Base-by-base conservation (phyloP, 345 rosid genomes). In the Dipteronia dyeriana region DNA sequence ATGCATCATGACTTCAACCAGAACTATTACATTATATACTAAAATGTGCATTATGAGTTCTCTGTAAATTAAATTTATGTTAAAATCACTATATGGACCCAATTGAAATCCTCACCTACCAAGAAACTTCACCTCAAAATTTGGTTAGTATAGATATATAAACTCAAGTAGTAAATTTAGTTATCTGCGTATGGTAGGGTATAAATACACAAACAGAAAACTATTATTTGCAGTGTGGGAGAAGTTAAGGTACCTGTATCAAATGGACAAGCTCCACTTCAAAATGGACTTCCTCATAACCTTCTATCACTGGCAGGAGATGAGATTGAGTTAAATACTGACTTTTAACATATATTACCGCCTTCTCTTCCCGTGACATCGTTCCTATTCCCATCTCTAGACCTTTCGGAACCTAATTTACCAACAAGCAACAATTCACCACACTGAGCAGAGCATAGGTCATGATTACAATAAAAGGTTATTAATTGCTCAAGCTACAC, bases 321-420 rank as follows among this genome's bases (percentile, higher is more conserved):
- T 90, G 87, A 78, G 98, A 96, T 38, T 84, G 85, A 29, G 92
- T 87, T 78, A 96, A 74, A 82, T 96, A 92, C 83, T 87, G 88
- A 80, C 77, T 84, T 60, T 90, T 88, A 51, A 94, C 97, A 83
- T 89, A 96, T 74, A 94, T 89, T 65, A 94, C 81, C 34, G 98
- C 97, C 85, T 92, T 94, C 84, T 96, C 98, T 82, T 91, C 85
- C 64, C 88, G 89, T 53, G 95, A 64, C 99, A 96, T 94, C 47
- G 97, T 85, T 83, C 99, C 99, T 64, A 96, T 87, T 81, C 97
- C 99, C 85, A 94, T 91, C 86, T 96, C 98, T 85, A 96, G 97
- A 80, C 99, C 98, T 83, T 89, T 88, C 19, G 99, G 99, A 72
- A 96, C 93, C 99, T 96, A 80, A 82, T 75, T 23, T 45, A 81